A percentile compares a stretch with the other conserved stretches of the same genome.
phyloP scores from a whole-genome alignment of 225 moss, liverwort and hornwort genomes.

The Sphagnum contortum region DNA sequence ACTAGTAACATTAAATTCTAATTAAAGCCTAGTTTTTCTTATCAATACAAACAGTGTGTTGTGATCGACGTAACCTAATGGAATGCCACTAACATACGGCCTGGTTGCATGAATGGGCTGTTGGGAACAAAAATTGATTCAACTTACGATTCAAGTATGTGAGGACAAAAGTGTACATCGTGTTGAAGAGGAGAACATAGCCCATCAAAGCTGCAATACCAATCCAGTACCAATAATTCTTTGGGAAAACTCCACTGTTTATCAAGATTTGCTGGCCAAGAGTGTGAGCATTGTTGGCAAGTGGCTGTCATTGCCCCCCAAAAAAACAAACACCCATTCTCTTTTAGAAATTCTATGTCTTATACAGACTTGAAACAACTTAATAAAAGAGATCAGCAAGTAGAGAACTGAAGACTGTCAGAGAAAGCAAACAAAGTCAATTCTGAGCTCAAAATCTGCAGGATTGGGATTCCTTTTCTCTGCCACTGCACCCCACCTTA shows the following conservation, averaged over 20 bases:
- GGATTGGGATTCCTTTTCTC: too few species aligned
- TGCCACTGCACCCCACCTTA: constrained; percentile 15
- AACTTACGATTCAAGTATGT: constrained; percentile 64
- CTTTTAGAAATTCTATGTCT: not conserved
- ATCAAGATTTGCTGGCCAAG: constrained; percentile 36
- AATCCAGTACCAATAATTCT: constrained; percentile 76
- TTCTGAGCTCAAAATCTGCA: too few species aligned
- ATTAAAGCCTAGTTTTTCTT: too few species aligned
- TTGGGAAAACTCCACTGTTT: constrained; percentile 33
- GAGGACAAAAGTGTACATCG: constrained; percentile 49
- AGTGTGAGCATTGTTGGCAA: constrained; percentile 18
- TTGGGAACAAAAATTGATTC: too few species aligned
- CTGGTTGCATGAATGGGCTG: too few species aligned
- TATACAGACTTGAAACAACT: not conserved
- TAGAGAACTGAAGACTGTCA: too few species aligned
- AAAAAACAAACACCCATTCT: not conserved
- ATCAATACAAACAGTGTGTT: too few species aligned
- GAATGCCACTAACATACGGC: too few species aligned
- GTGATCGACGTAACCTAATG: too few species aligned
- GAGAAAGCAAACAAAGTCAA: too few species aligned
- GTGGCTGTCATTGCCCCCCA: constrained; percentile 12
- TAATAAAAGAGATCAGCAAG: too few species aligned
- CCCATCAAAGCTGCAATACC: constrained; percentile 37
- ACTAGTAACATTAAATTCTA: too few species aligned
- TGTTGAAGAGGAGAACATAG: constrained; percentile 64